Base-by-base conservation (phyloP, 768 basidiomycete species). In the Erythrobasidium yunnanense region DNA sequence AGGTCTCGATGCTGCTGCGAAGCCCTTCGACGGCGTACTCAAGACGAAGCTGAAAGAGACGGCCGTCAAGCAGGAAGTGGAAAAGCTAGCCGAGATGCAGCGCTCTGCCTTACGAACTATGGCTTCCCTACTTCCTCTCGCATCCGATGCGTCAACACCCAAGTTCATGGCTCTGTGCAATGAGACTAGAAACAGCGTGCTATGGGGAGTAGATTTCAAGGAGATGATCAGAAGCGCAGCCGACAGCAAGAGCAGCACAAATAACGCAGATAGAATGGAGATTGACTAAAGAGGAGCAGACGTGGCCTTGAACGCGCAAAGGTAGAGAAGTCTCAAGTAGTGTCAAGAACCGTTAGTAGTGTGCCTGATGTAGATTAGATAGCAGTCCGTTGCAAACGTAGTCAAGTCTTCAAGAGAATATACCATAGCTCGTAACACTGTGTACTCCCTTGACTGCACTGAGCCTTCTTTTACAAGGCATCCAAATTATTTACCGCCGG, bases 11-110 rank as follows among this genome's bases (percentile, higher is more conserved):
- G 87, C 87, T 67, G 84, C 86, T 23, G 87, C 88, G 27, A 86
- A 87, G 4, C 83, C 84, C 57, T 80, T 96, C 68, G 87, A 89
- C 75, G 84, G 84, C 76, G 87, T 88, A 38, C 90, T 96, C 84
- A 87, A 90, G 73, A 89, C 89, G 0, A 83, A 87, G 5, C 85
- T 88, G 56, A 96, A 96, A 78, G 93, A 97, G 74, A 89, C 90
- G 0, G 92, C 78, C 35, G 70, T 95, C 52, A 97, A 96, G 77
- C 89, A 90, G 75, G 88, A 90, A 70, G 74, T 90, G 49, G 88
- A 89, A 76, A 82, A 87, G 20, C 84, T 87, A 7, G 88, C 88
- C 27, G 93, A 96, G 76, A 80, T 96, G 67, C 91, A 96, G 77
- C 80, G 88, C 69, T 90, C 89, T 72, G 88, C 89, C 5, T 79